Evolutionary conservation across 768 basidiomycete genomes (phyloP), one percentile per base, ranked within the genome.

Genomic region (Boletus huronensis): DNA sequence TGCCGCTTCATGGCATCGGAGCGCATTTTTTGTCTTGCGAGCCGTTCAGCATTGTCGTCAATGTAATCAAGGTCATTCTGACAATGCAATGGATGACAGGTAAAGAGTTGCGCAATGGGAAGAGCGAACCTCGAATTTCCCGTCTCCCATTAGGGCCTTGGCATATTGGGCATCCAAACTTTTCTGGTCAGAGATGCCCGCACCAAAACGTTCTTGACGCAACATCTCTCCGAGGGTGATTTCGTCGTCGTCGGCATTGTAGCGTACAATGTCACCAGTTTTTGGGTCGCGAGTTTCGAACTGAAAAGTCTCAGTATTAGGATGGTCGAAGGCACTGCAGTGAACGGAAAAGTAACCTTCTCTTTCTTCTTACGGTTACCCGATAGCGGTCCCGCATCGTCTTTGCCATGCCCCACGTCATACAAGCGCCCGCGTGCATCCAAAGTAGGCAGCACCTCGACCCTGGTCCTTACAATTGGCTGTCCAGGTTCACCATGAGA

Each of bases 1-100:
- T 93, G 90, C 42, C 95, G 83, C 70, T 94, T 98, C 88, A 97
- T 93, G 21, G 88, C 92, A 64, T 98, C 96, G 5, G 87, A 85
- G 48, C 94, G 89, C 91, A 98, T 94, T 73, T 96, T 98, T 71
- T 93, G 86, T 52, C 95, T 78, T 36, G 90, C 92, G 0, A 98
- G 79, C 60, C 85, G 87, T 64, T 96, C 96, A 0, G 93, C 94
- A 67, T 98, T 96, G 59, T 98, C 97, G 60, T 99, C 97, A 58
- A 97, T 87, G 62, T 98, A 98, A 43, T 98, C 97, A 31, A 95
- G 74, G 63, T 95, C 83, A 59, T 88, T 87, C 88, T 93, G 52
- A 10, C 39, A 52, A 39, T 14, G 23, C 14, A 19, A 50, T 55
- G 26, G 38, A 21, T 23, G 21, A 47, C 10, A 21, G 25, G 1